Evolutionary conservation across 2,329 filamentous ascomycete species (phyloP).

Genomic region (Akanthomyces uredinophilus): DNA sequence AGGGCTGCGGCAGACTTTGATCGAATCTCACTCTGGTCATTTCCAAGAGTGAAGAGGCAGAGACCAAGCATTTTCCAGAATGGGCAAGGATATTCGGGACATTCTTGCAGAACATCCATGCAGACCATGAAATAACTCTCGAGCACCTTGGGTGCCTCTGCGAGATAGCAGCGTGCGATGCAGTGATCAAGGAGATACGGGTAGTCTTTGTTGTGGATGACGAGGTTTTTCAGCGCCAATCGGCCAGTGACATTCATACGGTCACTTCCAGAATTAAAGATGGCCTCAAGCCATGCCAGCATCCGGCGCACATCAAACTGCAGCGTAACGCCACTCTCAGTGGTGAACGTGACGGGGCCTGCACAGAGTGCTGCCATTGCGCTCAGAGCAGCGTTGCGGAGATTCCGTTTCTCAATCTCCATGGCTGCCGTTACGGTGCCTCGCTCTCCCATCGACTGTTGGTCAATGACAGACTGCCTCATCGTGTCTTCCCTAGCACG

Average conservation of each 20-base stretch:
- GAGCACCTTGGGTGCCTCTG: constrained; percentile 74
- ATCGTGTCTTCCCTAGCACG: constrained; percentile 79
- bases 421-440: constrained; percentile 80
- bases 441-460: constrained; percentile 69
- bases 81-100: constrained; percentile 73
- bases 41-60: constrained; percentile 87
- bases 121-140: constrained; percentile 96
- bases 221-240: constrained; percentile 81
- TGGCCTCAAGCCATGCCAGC: constrained; percentile 91
- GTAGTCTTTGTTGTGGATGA: constrained; percentile 84
- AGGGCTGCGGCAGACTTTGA: constrained; percentile 82
- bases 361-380: constrained; percentile 93
- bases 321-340: constrained; percentile 78
- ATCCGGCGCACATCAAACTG: constrained; percentile 91
- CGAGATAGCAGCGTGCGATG: constrained; percentile 83
- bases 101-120: constrained; percentile 77
- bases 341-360: constrained; percentile 78
- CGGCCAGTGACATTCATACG: constrained; percentile 86
- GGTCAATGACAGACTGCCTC: constrained; percentile 76
- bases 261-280: constrained; percentile 89
- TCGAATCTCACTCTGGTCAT: constrained; percentile 81
- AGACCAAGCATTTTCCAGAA: constrained; percentile 90
- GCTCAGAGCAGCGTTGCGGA: constrained; percentile 84
- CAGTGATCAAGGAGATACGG: constrained; percentile 82
- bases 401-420: constrained; percentile 93